phyloP scores from a whole-genome alignment of 257 asterid genomes.

The Pogostemon cablin region DNA sequence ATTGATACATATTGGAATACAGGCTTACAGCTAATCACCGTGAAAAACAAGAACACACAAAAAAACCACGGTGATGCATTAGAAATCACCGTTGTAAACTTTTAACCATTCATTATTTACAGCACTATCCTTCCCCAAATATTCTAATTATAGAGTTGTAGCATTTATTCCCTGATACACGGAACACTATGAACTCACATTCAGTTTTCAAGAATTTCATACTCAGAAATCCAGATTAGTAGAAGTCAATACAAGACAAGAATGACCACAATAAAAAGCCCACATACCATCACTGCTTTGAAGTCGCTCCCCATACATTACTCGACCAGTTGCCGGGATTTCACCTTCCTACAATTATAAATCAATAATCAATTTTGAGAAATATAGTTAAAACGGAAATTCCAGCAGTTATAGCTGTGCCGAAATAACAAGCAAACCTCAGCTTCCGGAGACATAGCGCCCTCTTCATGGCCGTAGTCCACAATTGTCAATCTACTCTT shows the following conservation, averaged over 20 bases:
- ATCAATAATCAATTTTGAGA: slow-evolving; percentile 16
- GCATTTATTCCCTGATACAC: background rate
- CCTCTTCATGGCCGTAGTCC: slow-evolving; percentile 91
- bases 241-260: slow-evolving; percentile 1
- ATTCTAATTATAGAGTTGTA: background rate
- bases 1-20: background rate
- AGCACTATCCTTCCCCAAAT: background rate
- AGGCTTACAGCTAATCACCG: background rate
- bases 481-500: slow-evolving; percentile 58
- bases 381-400: background rate
- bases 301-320: slow-evolving; percentile 59
- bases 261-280: slow-evolving; percentile 2
- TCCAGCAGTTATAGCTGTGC: background rate
- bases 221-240: background rate
- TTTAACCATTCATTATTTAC: slow-evolving; percentile 24
- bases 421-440: slow-evolving; percentile 51
- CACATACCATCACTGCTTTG: slow-evolving; percentile 61
- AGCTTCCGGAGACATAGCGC: slow-evolving; percentile 82
- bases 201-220: slow-evolving; percentile 9
- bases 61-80: background rate
- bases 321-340: slow-evolving; percentile 51
- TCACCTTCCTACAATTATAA: slow-evolving; percentile 72
- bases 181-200: slow-evolving; percentile 6
- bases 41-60: slow-evolving; percentile 1
- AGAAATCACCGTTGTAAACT: background rate